Evolutionary conservation across 2,329 filamentous ascomycete species (phyloP).

Genomic region (Pestalotiopsis sp.): DNA sequence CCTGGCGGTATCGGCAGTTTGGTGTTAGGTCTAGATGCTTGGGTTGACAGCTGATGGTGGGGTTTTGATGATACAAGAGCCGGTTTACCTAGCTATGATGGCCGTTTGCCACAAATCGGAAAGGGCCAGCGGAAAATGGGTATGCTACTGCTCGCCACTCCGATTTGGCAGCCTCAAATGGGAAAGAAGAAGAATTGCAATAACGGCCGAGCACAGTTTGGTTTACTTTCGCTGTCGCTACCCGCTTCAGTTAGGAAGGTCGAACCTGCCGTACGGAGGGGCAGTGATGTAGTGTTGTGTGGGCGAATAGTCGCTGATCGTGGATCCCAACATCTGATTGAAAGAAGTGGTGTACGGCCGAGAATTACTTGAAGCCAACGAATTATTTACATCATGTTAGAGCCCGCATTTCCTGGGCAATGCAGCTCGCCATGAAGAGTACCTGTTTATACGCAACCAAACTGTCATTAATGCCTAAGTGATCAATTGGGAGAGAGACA

Average conservation of each 20-base stretch:
- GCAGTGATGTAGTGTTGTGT: neutral
- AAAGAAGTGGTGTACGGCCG: neutral
- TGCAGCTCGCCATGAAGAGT: no score
- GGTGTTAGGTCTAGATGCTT: neutral
- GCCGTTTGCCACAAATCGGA: neutral
- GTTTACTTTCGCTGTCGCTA: neutral
- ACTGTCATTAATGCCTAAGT: no score
- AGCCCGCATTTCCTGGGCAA: no score
- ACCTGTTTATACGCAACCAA: no score
- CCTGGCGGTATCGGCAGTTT: neutral
- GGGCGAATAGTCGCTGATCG: neutral
- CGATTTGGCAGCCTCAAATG: no score
- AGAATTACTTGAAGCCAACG: no score
- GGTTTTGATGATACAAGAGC: neutral
- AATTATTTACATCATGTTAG: no score
- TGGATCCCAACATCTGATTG: neutral
- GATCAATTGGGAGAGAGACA: no score
- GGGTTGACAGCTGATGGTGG: slow-evolving; percentile 7
- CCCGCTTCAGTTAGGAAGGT: neutral
- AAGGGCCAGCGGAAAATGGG: neutral
- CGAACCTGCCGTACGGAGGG: neutral
- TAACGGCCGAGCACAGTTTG: neutral
- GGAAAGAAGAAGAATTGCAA: neutral
- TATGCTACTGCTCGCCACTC: neutral
- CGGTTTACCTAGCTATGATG: neutral